Evolutionary conservation across 768 basidiomycete genomes (phyloP).

Genomic region (Naematelia encephala): DNA sequence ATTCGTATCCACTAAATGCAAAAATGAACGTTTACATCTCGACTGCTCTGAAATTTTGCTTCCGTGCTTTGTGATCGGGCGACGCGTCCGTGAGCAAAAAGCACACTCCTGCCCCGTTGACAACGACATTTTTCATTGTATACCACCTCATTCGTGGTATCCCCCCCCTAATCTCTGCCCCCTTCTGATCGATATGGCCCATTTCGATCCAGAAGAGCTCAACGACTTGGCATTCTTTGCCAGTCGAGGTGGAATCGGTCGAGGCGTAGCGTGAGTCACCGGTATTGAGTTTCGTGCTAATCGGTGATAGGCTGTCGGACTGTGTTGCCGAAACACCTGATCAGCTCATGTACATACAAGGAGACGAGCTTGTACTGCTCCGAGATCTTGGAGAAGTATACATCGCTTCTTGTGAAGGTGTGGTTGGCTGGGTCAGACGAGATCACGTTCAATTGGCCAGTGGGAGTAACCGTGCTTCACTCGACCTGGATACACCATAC

Average conservation of each 20-base stretch:
- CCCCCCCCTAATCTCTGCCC: not conserved
- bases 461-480: constrained; percentile 4
- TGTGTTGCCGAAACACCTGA: constrained; percentile 42
- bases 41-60: not conserved
- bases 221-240: constrained; percentile 35
- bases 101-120: not conserved
- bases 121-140: not conserved
- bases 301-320: constrained; percentile 22
- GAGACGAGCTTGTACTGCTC: constrained; percentile 40
- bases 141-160: not conserved
- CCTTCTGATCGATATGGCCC: constrained; percentile 9
- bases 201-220: constrained; percentile 38
- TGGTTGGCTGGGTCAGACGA: constrained; percentile 41
- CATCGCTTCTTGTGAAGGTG: constrained; percentile 40
- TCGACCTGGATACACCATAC: constrained; percentile 1
- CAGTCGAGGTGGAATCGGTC: constrained; percentile 36
- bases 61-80: not conserved
- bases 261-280: constrained; percentile 37
- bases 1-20: no score
- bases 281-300: constrained; percentile 2
- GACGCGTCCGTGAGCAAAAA: not conserved
- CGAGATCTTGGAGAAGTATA: constrained; percentile 28
- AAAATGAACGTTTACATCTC: not conserved
- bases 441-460: constrained; percentile 24
- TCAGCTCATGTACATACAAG: constrained; percentile 42